phyloP scores from a whole-genome alignment of 192 early-diverging fungal species.

The Mortierella hygrophila region DNA sequence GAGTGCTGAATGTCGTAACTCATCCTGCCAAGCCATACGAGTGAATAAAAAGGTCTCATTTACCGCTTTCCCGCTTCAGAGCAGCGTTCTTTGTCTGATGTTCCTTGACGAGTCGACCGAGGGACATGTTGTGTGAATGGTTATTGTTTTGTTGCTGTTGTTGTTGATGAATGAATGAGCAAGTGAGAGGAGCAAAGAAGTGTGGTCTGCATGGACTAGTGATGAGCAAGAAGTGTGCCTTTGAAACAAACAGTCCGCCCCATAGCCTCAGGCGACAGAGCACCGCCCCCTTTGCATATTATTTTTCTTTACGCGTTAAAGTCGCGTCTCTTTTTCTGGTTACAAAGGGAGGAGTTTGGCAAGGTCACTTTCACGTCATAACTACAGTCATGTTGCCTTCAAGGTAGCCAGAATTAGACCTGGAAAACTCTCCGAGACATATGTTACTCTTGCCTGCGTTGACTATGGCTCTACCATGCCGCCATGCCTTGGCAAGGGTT shows the following conservation, averaged over 20 bases:
- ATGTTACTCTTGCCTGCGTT: not conserved
- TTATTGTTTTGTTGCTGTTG: not conserved
- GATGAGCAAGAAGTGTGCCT: not conserved
- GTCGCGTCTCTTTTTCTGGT: not conserved
- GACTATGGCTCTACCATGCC: not conserved
- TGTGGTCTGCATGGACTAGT: not conserved
- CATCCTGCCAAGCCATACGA: not conserved
- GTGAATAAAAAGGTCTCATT: not conserved
- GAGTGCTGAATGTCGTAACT: not conserved
- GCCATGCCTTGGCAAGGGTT: not conserved
- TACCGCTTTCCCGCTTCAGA: conserved; percentile 67
- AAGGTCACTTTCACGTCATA: not conserved
- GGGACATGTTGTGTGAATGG: conserved; percentile 41
- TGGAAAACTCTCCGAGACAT: not conserved
- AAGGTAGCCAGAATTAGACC: not conserved
- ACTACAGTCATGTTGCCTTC: not conserved
- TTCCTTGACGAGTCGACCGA: conserved; percentile 65
- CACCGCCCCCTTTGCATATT: not conserved
- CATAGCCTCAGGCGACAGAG: not conserved
- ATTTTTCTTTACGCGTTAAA: not conserved
- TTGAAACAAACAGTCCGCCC: not conserved
- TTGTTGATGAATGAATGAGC: not conserved
- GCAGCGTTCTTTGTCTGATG: conserved; percentile 72
- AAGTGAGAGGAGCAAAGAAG: not conserved
- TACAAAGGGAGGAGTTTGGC: not conserved